Evolutionary conservation across 495 filamentous ascomycete genomes (phyloP).

Genomic region (Talaromyces ruber): DNA sequence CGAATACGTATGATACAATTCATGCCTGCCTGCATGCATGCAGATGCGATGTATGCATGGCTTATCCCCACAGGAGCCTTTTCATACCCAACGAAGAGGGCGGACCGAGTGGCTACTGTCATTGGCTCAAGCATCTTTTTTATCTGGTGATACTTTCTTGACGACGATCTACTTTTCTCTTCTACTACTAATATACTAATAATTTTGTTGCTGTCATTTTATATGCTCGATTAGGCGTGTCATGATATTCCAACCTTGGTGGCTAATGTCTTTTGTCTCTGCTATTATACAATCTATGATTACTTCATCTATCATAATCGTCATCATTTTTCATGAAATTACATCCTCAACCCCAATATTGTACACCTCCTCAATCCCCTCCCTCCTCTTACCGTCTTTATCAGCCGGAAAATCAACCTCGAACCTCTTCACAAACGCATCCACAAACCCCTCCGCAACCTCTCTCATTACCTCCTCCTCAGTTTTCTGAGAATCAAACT

Average conservation of each 20-base stretch:
- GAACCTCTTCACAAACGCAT: constrained; percentile 28
- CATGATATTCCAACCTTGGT: not conserved
- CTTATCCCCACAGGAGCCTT: not conserved
- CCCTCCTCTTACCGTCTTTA: constrained; percentile 15
- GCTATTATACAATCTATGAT: not conserved
- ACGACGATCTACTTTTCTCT: not conserved
- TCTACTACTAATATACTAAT: not conserved
- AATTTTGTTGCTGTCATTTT: not conserved
- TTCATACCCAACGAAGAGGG: not conserved
- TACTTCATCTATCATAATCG: not conserved
- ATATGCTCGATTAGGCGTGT: not conserved
- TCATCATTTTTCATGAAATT: not conserved
- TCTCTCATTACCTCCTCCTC: constrained; percentile 13
- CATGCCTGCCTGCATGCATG: not conserved
- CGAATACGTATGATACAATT: not conserved
- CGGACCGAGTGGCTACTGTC: not conserved
- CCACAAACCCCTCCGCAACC: constrained; percentile 31
- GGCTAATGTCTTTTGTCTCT: not conserved
- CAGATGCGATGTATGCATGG: not conserved
- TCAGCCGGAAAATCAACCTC: constrained; percentile 34
- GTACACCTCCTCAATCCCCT: constrained; percentile 36
- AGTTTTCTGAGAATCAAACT: constrained; percentile 1
- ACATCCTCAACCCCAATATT: constrained; percentile 27
- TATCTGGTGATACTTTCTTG: not conserved
- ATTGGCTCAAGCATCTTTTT: not conserved